Percentiles rank a stretch among this genome's conserved stretches.
Evolutionary conservation across 2,329 filamentous ascomycete species (phyloP).

Genomic region (Diaporthe batatas): DNA sequence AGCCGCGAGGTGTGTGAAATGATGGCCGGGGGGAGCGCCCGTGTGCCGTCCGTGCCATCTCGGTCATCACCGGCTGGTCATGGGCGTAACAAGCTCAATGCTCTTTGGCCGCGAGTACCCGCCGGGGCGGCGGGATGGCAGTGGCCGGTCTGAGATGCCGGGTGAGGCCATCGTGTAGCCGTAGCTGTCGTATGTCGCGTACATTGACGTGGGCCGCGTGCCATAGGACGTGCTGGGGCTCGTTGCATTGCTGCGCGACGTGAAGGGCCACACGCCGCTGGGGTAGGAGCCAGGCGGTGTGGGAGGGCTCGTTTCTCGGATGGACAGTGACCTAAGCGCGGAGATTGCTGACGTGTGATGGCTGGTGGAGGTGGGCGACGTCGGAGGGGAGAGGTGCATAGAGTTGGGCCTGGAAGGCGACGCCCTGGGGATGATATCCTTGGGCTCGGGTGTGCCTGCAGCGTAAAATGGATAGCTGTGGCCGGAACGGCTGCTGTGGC

Average conservation of each 20-base stretch:
- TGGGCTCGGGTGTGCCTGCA: constrained; percentile 63
- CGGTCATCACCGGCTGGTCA: constrained; percentile 57
- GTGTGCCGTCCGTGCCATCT: constrained; percentile 18
- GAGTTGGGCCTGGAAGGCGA: constrained; percentile 72
- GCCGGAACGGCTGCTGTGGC: constrained; percentile 36
- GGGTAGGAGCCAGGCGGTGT: constrained; percentile 61
- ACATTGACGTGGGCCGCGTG: constrained; percentile 55
- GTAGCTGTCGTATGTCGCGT: constrained; percentile 67
- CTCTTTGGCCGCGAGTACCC: constrained; percentile 71
- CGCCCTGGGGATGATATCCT: constrained; percentile 74
- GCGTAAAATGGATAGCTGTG: constrained; percentile 61
- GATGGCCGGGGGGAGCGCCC: constrained; percentile 2
- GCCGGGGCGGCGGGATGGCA: constrained; percentile 68
- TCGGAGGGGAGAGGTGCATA: constrained; percentile 67
- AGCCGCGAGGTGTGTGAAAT: constrained; percentile 25
- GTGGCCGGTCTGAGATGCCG: constrained; percentile 64
- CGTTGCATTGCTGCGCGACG: constrained; percentile 60
- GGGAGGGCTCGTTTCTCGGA: constrained; percentile 68
- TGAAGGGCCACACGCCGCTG: constrained; percentile 67
- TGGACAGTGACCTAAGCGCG: constrained; percentile 67
- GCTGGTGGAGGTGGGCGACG: constrained; percentile 58
- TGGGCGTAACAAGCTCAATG: constrained; percentile 74
- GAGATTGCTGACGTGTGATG: constrained; percentile 66
- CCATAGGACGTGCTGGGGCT: constrained; percentile 67
- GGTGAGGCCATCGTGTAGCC: constrained; percentile 56